These are phyloP conservation scores for Amanita polypyramis DNA, from an alignment of 768 basidiomycete genomes.

Conservation along the genomic window DNA sequence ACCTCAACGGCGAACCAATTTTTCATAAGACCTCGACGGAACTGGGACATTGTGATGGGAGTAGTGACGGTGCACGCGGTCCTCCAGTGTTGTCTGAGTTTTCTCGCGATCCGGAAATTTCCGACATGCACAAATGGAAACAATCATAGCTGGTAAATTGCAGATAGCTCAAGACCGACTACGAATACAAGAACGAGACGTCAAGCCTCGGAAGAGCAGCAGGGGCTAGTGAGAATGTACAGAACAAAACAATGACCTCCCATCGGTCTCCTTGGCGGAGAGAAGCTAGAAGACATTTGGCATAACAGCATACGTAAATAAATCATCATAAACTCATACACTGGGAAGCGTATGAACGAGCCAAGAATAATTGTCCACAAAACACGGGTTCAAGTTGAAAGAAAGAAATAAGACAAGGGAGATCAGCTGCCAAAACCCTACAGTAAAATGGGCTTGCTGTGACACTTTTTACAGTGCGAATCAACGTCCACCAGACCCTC, in stretches of 20 bases:
- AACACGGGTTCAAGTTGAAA: background rate
- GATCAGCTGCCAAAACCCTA: conserved; percentile 20
- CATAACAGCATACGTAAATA: conserved; percentile 4
- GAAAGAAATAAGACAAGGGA: background rate
- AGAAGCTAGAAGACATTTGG: background rate
- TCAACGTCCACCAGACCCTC: conserved; percentile 21
- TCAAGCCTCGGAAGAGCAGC: conserved; percentile 4
- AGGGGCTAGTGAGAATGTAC: background rate
- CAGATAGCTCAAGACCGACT: conserved; percentile 11
- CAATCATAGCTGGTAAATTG: background rate
- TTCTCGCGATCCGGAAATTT: conserved; percentile 4
- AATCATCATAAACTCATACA: conserved; percentile 1
- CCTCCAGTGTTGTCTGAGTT: background rate
- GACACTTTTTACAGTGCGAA: conserved; percentile 29
- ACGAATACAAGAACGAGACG: conserved; percentile 21
- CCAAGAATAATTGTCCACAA: background rate
- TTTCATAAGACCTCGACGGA: conserved; percentile 38
- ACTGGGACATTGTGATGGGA: conserved; percentile 11
- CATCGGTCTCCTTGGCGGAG: background rate
- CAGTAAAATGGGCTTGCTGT: conserved; percentile 26
- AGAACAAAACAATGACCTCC: background rate
- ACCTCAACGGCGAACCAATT: conserved; percentile 74
- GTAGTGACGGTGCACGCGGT: too few species aligned
- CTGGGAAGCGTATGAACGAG: background rate
- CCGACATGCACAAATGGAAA: background rate